These are phyloP conservation scores for Hypoxylon fragiforme DNA, from an alignment of 495 filamentous ascomycete species.

Conservation along the genomic window DNA sequence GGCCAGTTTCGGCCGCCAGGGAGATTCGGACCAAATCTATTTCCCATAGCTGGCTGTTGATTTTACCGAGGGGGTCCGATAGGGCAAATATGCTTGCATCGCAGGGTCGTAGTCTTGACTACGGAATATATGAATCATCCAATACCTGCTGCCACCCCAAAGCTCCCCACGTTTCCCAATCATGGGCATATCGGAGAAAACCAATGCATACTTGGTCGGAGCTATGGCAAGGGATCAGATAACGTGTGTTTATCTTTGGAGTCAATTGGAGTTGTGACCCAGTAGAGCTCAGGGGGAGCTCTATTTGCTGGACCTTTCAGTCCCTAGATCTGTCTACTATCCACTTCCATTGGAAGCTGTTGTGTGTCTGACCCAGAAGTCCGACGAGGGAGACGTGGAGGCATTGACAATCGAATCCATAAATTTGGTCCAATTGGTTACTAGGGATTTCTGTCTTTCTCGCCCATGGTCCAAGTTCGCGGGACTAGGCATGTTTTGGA, in stretches of 20 bases:
- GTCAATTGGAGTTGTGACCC: constrained; percentile 20
- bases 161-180: constrained; percentile 28
- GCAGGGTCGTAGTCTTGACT: constrained; percentile 32
- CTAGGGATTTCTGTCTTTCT: constrained; percentile 1
- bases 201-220: constrained; percentile 25
- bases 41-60: constrained; percentile 11
- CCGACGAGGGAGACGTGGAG: constrained; percentile 17
- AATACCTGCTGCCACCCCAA: constrained; percentile 14
- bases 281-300: constrained; percentile 13
- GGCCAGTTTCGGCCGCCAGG: constrained; percentile 2
- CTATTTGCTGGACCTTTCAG: constrained; percentile 10
- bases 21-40: constrained; percentile 25
- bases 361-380: constrained; percentile 9
- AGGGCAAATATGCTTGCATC: constrained; percentile 19
- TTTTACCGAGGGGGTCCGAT: constrained; percentile 30
- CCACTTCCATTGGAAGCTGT: constrained; percentile 6
- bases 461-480: constrained; percentile 1
- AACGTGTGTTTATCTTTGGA: constrained; percentile 24
- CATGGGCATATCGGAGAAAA: constrained; percentile 34
- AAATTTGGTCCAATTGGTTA: constrained; percentile 19
- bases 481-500: constrained; percentile 14
- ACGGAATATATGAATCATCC: constrained; percentile 24
- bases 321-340: constrained; percentile 24
- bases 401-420: constrained; percentile 13
- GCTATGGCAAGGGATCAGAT: constrained; percentile 18